phyloP scores from a whole-genome alignment of 1,139 yeast genomes.

The Suhomyces ambrosiae region DNA sequence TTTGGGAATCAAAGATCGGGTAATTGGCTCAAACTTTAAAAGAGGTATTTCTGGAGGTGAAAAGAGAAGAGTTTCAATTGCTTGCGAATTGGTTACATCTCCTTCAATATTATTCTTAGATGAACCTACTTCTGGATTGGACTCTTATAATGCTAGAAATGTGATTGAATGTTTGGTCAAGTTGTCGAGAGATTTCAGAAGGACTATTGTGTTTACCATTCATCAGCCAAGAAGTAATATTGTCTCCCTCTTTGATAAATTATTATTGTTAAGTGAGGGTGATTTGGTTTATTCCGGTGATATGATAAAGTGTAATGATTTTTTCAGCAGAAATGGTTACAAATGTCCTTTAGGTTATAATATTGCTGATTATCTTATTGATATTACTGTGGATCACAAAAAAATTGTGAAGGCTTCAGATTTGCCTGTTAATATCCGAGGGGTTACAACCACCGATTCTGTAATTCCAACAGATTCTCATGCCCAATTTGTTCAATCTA shows the following conservation, averaged over 20 bases:
- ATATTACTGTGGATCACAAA: slow-evolving; percentile 72
- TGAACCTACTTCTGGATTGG: slow-evolving; percentile 94
- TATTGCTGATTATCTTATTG: slow-evolving; percentile 90
- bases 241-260: slow-evolving; percentile 84
- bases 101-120: slow-evolving; percentile 80
- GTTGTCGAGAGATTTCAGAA: slow-evolving; percentile 74
- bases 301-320: slow-evolving; percentile 67
- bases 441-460: slow-evolving; percentile 25
- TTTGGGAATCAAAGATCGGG: slow-evolving; percentile 74
- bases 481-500: slow-evolving; percentile 32
- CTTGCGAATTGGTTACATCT: slow-evolving; percentile 85
- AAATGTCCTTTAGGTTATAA: slow-evolving; percentile 88
- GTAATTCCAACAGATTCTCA: slow-evolving; percentile 37
- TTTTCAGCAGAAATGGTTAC: slow-evolving; percentile 75
- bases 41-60: slow-evolving; percentile 97
- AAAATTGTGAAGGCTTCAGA: slow-evolving; percentile 26
- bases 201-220: slow-evolving; percentile 89
- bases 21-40: slow-evolving; percentile 85
- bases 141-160: slow-evolving; percentile 88
- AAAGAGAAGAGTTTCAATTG: slow-evolving; percentile 84
- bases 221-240: slow-evolving; percentile 98
- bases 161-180: slow-evolving; percentile 84
- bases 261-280: slow-evolving; percentile 81
- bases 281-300: slow-evolving; percentile 86
- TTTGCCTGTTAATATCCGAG: slow-evolving; percentile 21